phyloP scores from a whole-genome alignment of 371 early-diverging fungal species.

The Conidiobolus coronatus region DNA sequence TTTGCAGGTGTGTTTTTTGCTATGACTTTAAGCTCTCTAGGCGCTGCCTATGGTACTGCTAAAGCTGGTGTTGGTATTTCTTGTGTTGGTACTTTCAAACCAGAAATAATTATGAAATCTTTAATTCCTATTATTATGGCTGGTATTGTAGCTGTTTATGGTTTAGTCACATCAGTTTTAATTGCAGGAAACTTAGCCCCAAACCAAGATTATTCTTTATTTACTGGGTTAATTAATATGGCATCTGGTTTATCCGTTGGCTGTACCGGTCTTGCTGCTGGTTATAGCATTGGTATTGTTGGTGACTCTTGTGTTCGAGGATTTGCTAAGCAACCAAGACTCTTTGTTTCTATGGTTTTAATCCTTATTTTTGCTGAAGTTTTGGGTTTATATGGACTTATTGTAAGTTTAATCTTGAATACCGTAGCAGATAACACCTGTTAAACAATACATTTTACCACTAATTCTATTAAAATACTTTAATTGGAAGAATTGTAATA shows the following conservation, averaged over 20 bases:
- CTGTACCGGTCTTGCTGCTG: constrained; percentile 80
- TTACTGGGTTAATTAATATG: constrained; percentile 62
- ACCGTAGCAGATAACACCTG: constrained; percentile 32
- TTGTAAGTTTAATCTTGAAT: constrained; percentile 89
- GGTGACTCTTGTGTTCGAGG: constrained; percentile 89
- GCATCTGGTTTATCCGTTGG: constrained; percentile 89
- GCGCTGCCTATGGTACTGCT: constrained; percentile 95
- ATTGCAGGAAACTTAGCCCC: constrained; percentile 32
- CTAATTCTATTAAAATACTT: no score
- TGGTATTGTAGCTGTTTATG: constrained; percentile 95
- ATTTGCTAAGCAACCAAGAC: constrained; percentile 74
- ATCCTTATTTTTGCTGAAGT: constrained; percentile 98
- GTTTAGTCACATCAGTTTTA: constrained; percentile 83
- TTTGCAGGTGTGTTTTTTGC: constrained; percentile 39
- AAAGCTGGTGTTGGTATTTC: constrained; percentile 92
- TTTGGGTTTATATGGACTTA: constrained; percentile 78
- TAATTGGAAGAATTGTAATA: no score
- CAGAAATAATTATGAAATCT: constrained; percentile 52
- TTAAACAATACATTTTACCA: not conserved
- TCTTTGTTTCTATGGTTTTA: constrained; percentile 86
- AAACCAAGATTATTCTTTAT: not conserved
- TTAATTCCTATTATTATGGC: constrained; percentile 94
- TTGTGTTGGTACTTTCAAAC: constrained; percentile 85
- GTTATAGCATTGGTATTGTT: constrained; percentile 90
- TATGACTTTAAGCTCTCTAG: constrained; percentile 43